Evolutionary conservation across 306 rosid species (phyloP), one percentile per base, ranked within the genome.

Genomic region (Castanea crenata): DNA sequence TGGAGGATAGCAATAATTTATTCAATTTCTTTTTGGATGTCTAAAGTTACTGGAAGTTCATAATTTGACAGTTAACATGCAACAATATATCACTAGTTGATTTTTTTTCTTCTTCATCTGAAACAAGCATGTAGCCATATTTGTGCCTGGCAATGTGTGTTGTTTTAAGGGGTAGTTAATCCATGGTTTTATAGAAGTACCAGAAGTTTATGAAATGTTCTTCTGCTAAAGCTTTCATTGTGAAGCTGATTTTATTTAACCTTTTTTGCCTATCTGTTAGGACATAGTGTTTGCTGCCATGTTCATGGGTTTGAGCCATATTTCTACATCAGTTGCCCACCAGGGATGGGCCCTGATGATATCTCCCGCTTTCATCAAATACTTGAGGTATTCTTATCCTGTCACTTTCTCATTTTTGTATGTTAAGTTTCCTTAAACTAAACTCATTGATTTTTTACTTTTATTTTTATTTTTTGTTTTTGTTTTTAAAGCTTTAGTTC

Each of bases 241-340:
- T 55, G 57, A 74, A 78, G 64, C 61, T 56, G 55, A 74, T 74
- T 73, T 79, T 56, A 61, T 71, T 64, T 29, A 78, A 13, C 0
- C 75, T 38, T 78, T 76, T 76, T 77, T 85, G 72, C 34, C 18
- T 59, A 72, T 84, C 71, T 85, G 23, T 71, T 82, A 95, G 99
- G 99, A 71, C 94, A 90, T 70, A 93, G 99, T 78, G 93, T 95
- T 59, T 95, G 99, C 83, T 91, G 97, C 89, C 87, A 91, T 23
- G 97, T 93, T 83, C 98, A 95, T 68, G 99, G 99, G 34, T 95
- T 95, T 72, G 98, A 95, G 82, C 99, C 99, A 32, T 95, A 95
- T 80, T 95, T 95, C 83, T 95, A 91, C 84, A 90, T 91, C 73
- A 84, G 81, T 84, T 93, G 97, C 82, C 97, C 96, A 67, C 87